A percentile compares a stretch with the other conserved stretches of the same genome.
Evolutionary conservation across 306 rosid genomes (phyloP).

Genomic region (Coriaria nepalensis): DNA sequence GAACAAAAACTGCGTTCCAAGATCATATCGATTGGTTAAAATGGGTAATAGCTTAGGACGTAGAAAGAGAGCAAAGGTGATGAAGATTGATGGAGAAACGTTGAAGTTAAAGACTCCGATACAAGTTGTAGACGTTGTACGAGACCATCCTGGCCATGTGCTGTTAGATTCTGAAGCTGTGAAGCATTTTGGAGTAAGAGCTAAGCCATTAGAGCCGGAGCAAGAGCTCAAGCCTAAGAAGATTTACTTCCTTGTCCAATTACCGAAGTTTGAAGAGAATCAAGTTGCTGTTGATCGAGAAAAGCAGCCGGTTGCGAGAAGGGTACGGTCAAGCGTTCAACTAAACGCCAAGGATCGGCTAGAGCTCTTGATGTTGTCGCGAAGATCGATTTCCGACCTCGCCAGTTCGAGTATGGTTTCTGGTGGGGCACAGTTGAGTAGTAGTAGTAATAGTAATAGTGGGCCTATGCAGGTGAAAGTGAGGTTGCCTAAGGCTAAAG

Average conservation of each 20-base stretch:
- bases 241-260: slow-evolving; percentile 44
- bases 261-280: slow-evolving; percentile 23
- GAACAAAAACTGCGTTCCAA: too few species aligned
- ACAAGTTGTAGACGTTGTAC: slow-evolving; percentile 40
- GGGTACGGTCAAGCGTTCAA: slow-evolving; percentile 44
- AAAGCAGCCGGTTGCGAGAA: slow-evolving; percentile 6
- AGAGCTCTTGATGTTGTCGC: slow-evolving; percentile 60
- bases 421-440: neutral
- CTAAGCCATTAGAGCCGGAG: slow-evolving; percentile 53
- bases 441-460: slow-evolving; percentile 5
- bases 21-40: too few species aligned
- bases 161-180: slow-evolving; percentile 47
- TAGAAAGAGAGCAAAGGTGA: slow-evolving; percentile 50
- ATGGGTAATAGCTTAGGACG: slow-evolving; percentile 71
- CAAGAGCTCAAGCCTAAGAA: slow-evolving; percentile 43
- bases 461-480: slow-evolving; percentile 38
- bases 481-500: slow-evolving; percentile 55
- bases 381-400: slow-evolving; percentile 52
- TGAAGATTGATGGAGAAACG: slow-evolving; percentile 71
- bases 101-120: slow-evolving; percentile 48
- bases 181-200: slow-evolving; percentile 45
- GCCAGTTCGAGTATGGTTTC: slow-evolving; percentile 11
- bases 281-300: neutral
- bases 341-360: slow-evolving; percentile 64
- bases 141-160: slow-evolving; percentile 46